Conservation (phyloP, 768 basidiomycete species). For the Tylopilus balloui region DNA sequence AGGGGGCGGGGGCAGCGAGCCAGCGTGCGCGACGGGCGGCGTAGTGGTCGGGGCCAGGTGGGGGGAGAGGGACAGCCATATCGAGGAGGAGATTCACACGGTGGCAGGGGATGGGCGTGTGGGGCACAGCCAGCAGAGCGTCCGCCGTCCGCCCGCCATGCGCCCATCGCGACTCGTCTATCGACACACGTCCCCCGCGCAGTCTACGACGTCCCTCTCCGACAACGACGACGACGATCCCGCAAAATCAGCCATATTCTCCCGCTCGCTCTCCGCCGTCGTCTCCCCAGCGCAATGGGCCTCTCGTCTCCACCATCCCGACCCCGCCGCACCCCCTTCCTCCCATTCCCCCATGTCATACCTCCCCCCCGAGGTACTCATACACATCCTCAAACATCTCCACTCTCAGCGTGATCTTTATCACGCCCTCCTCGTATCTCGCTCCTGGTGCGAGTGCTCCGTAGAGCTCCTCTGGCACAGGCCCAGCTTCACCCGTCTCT, state of each 20-base stretch:
- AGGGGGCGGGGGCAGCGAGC: constrained; percentile 36
- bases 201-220: constrained; percentile 74
- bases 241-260: constrained; percentile 42
- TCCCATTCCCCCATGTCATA: constrained; percentile 54
- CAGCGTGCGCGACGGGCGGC: constrained; percentile 59
- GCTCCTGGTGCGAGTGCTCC: constrained; percentile 93
- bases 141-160: constrained; percentile 19
- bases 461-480: constrained; percentile 95
- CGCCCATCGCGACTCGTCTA: constrained; percentile 35
- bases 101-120: neutral
- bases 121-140: no score
- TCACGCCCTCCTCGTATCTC: constrained; percentile 72
- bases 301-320: constrained; percentile 32
- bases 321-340: constrained; percentile 23
- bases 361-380: constrained; percentile 87
- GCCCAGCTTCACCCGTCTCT: constrained; percentile 66
- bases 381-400: constrained; percentile 86
- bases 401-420: constrained; percentile 71
- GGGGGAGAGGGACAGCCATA: constrained; percentile 41
- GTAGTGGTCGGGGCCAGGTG: constrained; percentile 63
- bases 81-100: constrained; percentile 21
- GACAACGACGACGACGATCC: constrained; percentile 69
- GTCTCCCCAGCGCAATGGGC: constrained; percentile 68
- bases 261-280: constrained; percentile 34
- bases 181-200: constrained; percentile 46